A percentile compares a stretch with the other conserved stretches of the same genome.
phyloP scores from a whole-genome alignment of 345 rosid species.

The Camelina sativa region DNA sequence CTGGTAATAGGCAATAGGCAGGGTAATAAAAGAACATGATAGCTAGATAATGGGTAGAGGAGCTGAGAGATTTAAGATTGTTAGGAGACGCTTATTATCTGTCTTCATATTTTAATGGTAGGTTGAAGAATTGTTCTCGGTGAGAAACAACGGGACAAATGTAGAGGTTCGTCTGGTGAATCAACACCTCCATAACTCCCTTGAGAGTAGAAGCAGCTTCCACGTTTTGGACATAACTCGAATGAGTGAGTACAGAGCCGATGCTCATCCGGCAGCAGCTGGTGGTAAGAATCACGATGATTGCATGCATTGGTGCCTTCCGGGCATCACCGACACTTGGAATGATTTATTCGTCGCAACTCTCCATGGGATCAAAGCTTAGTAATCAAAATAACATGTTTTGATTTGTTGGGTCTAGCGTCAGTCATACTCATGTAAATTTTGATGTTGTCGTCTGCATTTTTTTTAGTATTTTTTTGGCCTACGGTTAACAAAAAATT shows the following conservation, averaged over 20 bases:
- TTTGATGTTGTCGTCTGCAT: constrained; percentile 18
- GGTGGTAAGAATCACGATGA: constrained; percentile 93
- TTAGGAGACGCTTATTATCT: background rate
- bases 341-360: constrained; percentile 63
- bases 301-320: constrained; percentile 99
- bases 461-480: background rate
- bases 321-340: constrained; percentile 89
- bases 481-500: too few species aligned
- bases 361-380: constrained; percentile 24
- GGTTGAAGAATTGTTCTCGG: constrained; percentile 77
- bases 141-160: constrained; percentile 70
- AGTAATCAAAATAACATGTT: constrained; percentile 8
- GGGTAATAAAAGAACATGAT: background rate
- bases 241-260: constrained; percentile 93
- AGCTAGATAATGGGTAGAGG: background rate
- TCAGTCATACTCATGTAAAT: constrained; percentile 23
- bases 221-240: constrained; percentile 72
- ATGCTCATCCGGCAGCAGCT: constrained; percentile 78
- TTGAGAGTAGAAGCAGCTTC: constrained; percentile 58
- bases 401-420: constrained; percentile 2
- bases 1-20: background rate
- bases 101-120: constrained; percentile 20
- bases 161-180: constrained; percentile 77
- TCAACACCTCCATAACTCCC: constrained; percentile 57
- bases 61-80: background rate